Conservation (phyloP, 305 asterid species). For the Fraxinus velutina region DNA sequence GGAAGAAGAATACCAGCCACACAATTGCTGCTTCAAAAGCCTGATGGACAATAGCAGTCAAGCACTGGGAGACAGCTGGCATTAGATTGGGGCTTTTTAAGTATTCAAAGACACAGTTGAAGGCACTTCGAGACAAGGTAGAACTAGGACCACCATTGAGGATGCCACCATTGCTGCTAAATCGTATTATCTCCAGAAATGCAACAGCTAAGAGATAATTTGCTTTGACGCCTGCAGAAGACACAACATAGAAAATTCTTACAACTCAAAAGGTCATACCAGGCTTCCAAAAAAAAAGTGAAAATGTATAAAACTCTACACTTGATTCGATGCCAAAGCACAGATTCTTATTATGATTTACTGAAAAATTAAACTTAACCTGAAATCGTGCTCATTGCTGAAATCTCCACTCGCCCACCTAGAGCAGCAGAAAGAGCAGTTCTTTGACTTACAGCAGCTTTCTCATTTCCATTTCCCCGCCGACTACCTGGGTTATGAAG, state of each 20-base stretch:
- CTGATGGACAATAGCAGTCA: constrained; percentile 87
- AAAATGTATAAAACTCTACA: constrained; percentile 1
- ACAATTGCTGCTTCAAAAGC: constrained; percentile 80
- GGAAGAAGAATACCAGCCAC: constrained; percentile 79
- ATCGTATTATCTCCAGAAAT: constrained; percentile 87
- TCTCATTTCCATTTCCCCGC: constrained; percentile 92
- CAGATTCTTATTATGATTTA: constrained; percentile 17
- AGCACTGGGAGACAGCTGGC: constrained; percentile 94
- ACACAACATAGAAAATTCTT: constrained; percentile 21
- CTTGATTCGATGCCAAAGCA: constrained; percentile 16
- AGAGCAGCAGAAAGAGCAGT: constrained; percentile 94
- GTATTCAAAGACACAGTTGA: constrained; percentile 94
- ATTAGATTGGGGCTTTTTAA: constrained; percentile 88
- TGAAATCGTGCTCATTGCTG: constrained; percentile 86
- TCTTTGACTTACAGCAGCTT: constrained; percentile 91
- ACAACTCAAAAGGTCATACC: constrained; percentile 16
- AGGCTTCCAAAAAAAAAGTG: constrained; percentile 18
- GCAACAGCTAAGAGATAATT: constrained; percentile 98
- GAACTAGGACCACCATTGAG: constrained; percentile 75
- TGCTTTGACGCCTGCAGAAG: constrained; percentile 91
- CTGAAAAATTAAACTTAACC: constrained; percentile 40
- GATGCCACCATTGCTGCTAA: constrained; percentile 98
- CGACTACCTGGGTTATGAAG: constrained; percentile 98
- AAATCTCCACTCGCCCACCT: constrained; percentile 93
- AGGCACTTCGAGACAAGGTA: constrained; percentile 85